Evolutionary conservation across 2,329 filamentous ascomycete species (phyloP).

Genomic region (Chrysoporthe puriensis): DNA sequence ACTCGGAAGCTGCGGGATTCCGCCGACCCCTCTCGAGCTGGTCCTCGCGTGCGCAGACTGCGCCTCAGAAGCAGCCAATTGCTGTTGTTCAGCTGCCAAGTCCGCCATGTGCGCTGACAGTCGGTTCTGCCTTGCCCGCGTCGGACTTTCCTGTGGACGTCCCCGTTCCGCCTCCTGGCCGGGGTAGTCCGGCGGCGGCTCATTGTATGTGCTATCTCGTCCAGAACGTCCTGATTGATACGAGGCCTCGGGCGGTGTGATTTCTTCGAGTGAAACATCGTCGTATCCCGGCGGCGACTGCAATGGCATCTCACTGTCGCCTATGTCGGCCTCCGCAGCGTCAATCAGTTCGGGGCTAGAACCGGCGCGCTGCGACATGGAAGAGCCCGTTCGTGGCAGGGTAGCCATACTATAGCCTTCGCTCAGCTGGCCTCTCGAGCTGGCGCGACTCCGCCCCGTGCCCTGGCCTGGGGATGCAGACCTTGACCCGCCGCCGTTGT

Average conservation of each 20-base stretch:
- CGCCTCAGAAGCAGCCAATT: conserved; percentile 1
- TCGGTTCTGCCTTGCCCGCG: conserved; percentile 38
- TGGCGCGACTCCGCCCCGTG: conserved; percentile 42
- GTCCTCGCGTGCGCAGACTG: conserved; percentile 24
- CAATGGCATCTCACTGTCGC: conserved; percentile 49
- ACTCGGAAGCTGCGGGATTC: conserved; percentile 55
- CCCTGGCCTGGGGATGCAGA: conserved; percentile 31
- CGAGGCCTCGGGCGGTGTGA: conserved; percentile 36
- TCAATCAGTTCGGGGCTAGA: conserved; percentile 58
- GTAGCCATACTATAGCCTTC: conserved; percentile 35
- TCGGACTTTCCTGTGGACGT: conserved; percentile 17
- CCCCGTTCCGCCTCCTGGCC: conserved; percentile 35
- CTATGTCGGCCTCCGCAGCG: conserved; percentile 48
- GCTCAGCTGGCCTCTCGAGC: conserved; percentile 41
- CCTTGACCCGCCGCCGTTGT: conserved; percentile 25
- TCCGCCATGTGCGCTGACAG: conserved; percentile 40
- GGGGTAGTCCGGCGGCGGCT: conserved; percentile 57
- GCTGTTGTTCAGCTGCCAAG: conserved; percentile 30
- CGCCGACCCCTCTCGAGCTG: conserved; percentile 42
- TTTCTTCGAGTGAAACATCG: conserved; percentile 50
- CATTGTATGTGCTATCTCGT: conserved; percentile 47
- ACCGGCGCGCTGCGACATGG: conserved; percentile 45
- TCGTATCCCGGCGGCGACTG: conserved; percentile 58
- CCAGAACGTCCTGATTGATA: conserved; percentile 35
- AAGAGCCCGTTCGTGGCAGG: conserved; percentile 31